Percentiles rank a stretch among this genome's conserved stretches.
These are phyloP conservation scores for Glycine latifolia DNA, from an alignment of 306 rosid species.

Conservation along the genomic window DNA sequence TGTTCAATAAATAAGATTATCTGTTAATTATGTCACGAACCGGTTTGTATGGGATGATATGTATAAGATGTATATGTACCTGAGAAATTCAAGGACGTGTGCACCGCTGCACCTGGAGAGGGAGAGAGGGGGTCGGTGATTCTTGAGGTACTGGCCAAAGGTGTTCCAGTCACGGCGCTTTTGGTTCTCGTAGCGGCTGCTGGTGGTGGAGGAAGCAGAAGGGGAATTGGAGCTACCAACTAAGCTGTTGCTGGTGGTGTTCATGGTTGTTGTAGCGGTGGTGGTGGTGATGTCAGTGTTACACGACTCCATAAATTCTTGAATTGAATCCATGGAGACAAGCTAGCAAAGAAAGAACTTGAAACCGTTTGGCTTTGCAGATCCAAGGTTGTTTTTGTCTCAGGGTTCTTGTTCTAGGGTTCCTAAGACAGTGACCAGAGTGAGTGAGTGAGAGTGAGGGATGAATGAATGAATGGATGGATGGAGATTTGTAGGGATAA, in stretches of 20 bases:
- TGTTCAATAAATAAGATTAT: background rate
- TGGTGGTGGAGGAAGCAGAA: slow-evolving; percentile 50
- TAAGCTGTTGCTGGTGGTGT: slow-evolving; percentile 33
- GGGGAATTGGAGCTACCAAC: slow-evolving; percentile 54
- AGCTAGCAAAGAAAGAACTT: too few relatives aligned
- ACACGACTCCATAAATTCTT: slow-evolving; percentile 67
- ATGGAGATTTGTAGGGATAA: slow-evolving; percentile 24
- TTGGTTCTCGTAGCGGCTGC: slow-evolving; percentile 96
- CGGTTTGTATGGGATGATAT: background rate
- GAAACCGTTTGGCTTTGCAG: slow-evolving; percentile 35
- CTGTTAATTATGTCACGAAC: background rate
- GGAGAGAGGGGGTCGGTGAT: slow-evolving; percentile 94
- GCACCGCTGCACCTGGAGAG: slow-evolving; percentile 98
- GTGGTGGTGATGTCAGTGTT: slow-evolving; percentile 46
- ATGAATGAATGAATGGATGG: background rate
- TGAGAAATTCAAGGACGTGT: slow-evolving; percentile 94
- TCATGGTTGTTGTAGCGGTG: background rate
- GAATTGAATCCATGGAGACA: slow-evolving; percentile 73
- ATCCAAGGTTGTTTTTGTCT: slow-evolving; percentile 45
- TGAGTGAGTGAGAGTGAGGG: slow-evolving; percentile 3
- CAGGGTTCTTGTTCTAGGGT: slow-evolving; percentile 55
- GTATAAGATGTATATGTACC: slow-evolving; percentile 36
- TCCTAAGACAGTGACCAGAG: slow-evolving; percentile 50
- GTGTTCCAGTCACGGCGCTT: slow-evolving; percentile 99
- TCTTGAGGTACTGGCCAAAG: slow-evolving; percentile 92